phyloP scores from a whole-genome alignment of 495 filamentous ascomycete genomes.

The Trichocladium antarcticum region DNA sequence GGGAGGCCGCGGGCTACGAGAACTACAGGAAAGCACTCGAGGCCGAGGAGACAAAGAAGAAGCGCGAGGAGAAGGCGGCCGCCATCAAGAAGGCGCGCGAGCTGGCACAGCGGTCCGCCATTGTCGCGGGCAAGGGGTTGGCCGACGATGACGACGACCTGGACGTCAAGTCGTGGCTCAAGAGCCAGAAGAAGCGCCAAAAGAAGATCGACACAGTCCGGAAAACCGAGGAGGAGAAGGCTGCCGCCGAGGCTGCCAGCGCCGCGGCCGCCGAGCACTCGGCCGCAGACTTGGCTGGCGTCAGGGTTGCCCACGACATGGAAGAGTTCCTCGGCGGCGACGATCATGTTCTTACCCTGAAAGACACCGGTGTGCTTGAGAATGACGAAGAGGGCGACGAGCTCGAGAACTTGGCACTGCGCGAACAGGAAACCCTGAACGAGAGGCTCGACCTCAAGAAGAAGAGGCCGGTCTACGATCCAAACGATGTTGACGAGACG shows the following conservation, averaged over 20 bases:
- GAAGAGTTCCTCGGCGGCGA: slow-evolving; percentile 64
- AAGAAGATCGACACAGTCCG: slow-evolving; percentile 75
- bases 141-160: slow-evolving; percentile 59
- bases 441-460: slow-evolving; percentile 81
- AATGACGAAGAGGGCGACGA: slow-evolving; percentile 88
- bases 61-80: slow-evolving; percentile 63
- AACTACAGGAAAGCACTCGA: slow-evolving; percentile 47
- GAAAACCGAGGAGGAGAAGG: slow-evolving; percentile 65
- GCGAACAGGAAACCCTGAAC: slow-evolving; percentile 63
- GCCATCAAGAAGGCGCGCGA: slow-evolving; percentile 86
- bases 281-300: slow-evolving; percentile 69
- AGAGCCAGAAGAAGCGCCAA: slow-evolving; percentile 76
- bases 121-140: slow-evolving; percentile 68
- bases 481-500: slow-evolving; percentile 57
- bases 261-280: slow-evolving; percentile 54
- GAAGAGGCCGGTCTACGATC: slow-evolving; percentile 83
- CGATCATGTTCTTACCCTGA: slow-evolving; percentile 80
- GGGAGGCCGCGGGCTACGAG: slow-evolving; percentile 63
- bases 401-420: slow-evolving; percentile 69
- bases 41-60: slow-evolving; percentile 52
- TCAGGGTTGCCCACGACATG: slow-evolving; percentile 82
- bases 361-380: slow-evolving; percentile 75
- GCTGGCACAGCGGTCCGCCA: slow-evolving; percentile 57
- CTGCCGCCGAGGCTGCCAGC: slow-evolving; percentile 34
- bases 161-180: slow-evolving; percentile 76